Evolutionary conservation across 2,329 filamentous ascomycete species (phyloP).

Genomic region (Fusarium fracticaudum): DNA sequence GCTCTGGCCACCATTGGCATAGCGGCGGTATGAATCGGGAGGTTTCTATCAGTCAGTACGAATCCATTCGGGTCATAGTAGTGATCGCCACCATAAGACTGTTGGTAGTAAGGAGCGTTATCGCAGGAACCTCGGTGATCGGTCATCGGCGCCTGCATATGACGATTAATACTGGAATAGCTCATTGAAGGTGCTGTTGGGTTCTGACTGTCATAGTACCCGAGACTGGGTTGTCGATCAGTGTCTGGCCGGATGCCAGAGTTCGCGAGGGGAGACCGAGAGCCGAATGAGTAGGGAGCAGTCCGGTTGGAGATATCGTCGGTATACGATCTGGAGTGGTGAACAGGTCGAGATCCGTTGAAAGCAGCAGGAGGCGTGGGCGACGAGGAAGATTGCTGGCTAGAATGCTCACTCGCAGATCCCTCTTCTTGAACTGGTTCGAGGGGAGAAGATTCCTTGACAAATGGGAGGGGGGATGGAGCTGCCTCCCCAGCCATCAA

Average conservation of each 20-base stretch:
- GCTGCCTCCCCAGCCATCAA: constrained; percentile 30
- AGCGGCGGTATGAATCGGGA: neutral
- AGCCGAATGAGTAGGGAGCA: constrained; percentile 5
- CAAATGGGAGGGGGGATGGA: constrained; percentile 27
- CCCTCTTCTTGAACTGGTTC: constrained; percentile 40
- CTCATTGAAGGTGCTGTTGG: constrained; percentile 24
- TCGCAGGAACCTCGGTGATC: constrained; percentile 26
- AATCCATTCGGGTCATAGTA: constrained; percentile 6
- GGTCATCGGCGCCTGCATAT: constrained; percentile 32
- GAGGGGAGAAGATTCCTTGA: constrained; percentile 42
- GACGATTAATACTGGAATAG: constrained; percentile 34
- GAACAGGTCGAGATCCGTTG: constrained; percentile 10
- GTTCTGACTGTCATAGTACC: constrained; percentile 39
- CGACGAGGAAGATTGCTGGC: constrained; percentile 24
- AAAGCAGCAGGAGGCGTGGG: constrained; percentile 23
- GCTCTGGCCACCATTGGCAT: neutral
- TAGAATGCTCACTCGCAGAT: constrained; percentile 17
- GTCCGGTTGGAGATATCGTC: constrained; percentile 2
- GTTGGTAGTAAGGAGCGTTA: constrained; percentile 4
- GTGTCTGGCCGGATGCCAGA: constrained; percentile 7
- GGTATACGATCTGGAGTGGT: constrained; percentile 17
- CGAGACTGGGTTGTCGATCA: constrained; percentile 32
- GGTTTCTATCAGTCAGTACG: constrained; percentile 15
- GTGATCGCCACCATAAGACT: neutral
- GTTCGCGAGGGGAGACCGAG: constrained; percentile 11